phyloP scores from a whole-genome alignment of 2,329 filamentous ascomycete genomes.

The Talaromyces funiculosus region DNA sequence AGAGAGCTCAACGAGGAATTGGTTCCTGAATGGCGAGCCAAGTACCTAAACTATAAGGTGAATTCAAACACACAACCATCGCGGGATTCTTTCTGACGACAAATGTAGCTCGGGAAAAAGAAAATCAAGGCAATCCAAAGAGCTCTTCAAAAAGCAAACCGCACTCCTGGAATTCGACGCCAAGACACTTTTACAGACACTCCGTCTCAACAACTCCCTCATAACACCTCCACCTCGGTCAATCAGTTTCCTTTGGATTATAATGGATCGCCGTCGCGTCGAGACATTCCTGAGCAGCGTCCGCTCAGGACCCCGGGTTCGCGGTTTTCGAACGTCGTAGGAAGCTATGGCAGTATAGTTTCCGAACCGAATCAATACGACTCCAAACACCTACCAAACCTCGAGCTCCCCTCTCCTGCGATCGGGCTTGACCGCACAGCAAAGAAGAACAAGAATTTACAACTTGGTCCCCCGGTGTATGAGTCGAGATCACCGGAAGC shows the following conservation, averaged over 20 bases:
- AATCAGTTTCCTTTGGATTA: conserved; percentile 16
- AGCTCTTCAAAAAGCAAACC: conserved; percentile 59
- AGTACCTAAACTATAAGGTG: conserved; percentile 92
- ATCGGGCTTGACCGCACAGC: conserved; percentile 40
- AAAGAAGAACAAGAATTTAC: conserved; percentile 15
- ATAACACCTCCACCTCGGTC: conserved; percentile 16
- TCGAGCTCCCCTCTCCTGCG: conserved; percentile 60
- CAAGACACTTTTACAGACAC: conserved; percentile 43
- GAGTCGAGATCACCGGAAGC: conserved; percentile 20
- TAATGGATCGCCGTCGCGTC: conserved; percentile 22
- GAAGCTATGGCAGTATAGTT: conserved; percentile 60
- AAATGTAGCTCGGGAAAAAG: conserved; percentile 68
- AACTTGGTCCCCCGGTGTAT: conserved; percentile 14
- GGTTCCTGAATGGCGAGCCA: conserved; percentile 89
- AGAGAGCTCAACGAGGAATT: conserved; percentile 79
- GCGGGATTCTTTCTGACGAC: conserved; percentile 10
- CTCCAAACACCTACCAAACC: conserved; percentile 41
- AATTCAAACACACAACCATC: conserved; percentile 12
- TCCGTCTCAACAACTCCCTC: conserved; percentile 17
- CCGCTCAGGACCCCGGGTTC: conserved; percentile 30
- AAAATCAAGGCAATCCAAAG: conserved; percentile 76
- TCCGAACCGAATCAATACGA: conserved; percentile 40
- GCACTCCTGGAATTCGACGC: conserved; percentile 29
- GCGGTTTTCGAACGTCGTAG: conserved; percentile 35
- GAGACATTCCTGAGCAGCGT: conserved; percentile 31